A percentile compares a stretch with the other conserved stretches of the same genome.
These are phyloP conservation scores for Pythium coloratum DNA, from an alignment of 352 stramenopile species.

Conservation along the genomic window DNA sequence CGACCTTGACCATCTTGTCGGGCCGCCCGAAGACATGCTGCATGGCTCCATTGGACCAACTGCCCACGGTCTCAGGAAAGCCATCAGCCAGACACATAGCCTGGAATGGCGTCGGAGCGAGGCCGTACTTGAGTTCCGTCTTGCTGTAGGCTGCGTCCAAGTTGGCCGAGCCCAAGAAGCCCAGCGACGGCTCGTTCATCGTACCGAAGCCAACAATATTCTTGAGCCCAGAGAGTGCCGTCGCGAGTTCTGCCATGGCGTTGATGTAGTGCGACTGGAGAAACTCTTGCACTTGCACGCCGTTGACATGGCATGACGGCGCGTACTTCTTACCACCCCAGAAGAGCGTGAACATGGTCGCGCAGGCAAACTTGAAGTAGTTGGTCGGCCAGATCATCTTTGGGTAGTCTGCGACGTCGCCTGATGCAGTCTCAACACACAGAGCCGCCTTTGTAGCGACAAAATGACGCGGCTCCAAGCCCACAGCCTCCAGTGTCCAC, in stretches of 20 bases:
- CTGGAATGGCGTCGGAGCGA: slow-evolving; percentile 79
- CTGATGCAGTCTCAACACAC: slow-evolving; percentile 55
- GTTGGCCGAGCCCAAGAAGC: slow-evolving; percentile 72
- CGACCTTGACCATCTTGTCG: slow-evolving; percentile 44
- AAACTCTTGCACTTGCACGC: slow-evolving; percentile 80
- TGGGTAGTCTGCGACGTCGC: slow-evolving; percentile 46
- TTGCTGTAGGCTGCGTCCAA: slow-evolving; percentile 53
- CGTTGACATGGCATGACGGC: slow-evolving; percentile 67
- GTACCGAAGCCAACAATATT: slow-evolving; percentile 91
- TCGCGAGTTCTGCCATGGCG: slow-evolving; percentile 67
- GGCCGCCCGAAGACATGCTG: slow-evolving; percentile 67
- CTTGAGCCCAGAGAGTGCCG: slow-evolving; percentile 52
- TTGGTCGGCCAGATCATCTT: slow-evolving; percentile 94
- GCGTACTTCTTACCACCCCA: slow-evolving; percentile 77
- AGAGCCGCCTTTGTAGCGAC: slow-evolving; percentile 70
- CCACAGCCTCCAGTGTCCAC: slow-evolving; percentile 86
- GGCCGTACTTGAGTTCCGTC: slow-evolving; percentile 66
- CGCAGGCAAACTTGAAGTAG: slow-evolving; percentile 88
- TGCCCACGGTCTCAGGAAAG: slow-evolving; percentile 53
- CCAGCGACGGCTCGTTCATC: slow-evolving; percentile 90
- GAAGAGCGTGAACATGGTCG: slow-evolving; percentile 93
- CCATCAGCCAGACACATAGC: slow-evolving; percentile 79
- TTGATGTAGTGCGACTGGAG: slow-evolving; percentile 88
- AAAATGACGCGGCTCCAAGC: slow-evolving; percentile 78
- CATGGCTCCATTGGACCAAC: slow-evolving; percentile 75